These are phyloP conservation scores for Exophiala phaeomuriformis DNA, from an alignment of 2,329 filamentous ascomycete species.

Conservation along the genomic window DNA sequence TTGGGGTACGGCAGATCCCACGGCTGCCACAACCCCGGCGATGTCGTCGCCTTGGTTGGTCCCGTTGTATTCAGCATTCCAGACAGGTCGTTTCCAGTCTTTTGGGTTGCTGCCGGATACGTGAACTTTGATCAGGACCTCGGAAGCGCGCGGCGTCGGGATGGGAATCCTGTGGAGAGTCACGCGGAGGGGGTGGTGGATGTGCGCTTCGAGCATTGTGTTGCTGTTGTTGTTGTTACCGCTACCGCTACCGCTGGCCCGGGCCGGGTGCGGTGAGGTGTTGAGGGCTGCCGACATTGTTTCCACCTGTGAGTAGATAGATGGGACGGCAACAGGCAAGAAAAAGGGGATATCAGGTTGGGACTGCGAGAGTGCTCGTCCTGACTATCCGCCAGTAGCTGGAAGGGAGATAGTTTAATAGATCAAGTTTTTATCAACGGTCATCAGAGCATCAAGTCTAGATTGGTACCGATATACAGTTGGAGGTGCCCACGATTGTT, in stretches of 20 bases:
- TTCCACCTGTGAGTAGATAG: no score
- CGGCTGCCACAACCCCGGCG: conserved; percentile 44
- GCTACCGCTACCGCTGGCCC: background rate
- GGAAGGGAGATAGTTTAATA: no score
- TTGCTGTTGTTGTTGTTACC: background rate
- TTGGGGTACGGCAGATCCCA: conserved; percentile 46
- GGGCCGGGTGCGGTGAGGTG: no score
- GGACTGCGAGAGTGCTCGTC: no score
- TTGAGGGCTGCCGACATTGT: no score
- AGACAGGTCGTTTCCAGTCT: conserved; percentile 37
- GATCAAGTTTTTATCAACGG: no score
- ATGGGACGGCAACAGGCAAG: no score
- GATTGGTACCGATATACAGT: no score
- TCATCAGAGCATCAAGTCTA: no score
- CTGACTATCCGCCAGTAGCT: no score
- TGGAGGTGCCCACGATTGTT: no score
- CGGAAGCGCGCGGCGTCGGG: conserved; percentile 33
- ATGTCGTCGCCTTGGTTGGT: conserved; percentile 47
- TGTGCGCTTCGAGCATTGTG: background rate
- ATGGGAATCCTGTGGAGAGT: conserved; percentile 27
- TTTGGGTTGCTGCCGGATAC: conserved; percentile 43
- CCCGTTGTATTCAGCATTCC: background rate
- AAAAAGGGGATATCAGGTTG: no score
- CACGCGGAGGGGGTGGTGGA: background rate
- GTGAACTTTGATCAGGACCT: conserved; percentile 38